phyloP scores from a whole-genome alignment of 1,284 basidiomycete genomes.

The Ceratobasidium sp. region DNA sequence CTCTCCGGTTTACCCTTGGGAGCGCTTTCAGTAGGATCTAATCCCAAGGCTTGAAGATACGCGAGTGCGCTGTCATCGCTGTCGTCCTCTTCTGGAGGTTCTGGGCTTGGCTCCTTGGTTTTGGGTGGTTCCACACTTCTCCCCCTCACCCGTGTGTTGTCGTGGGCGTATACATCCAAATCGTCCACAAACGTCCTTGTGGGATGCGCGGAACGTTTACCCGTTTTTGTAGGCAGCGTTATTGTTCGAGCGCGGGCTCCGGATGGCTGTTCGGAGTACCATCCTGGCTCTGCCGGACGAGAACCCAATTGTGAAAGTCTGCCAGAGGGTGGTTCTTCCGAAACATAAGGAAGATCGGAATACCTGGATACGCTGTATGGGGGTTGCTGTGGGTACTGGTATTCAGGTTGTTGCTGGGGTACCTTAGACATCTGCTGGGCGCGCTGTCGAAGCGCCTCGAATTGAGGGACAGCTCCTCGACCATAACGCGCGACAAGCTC shows the following conservation, averaged over 20 bases:
- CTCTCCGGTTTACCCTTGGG: not conserved
- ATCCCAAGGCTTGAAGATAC: slow-evolving; percentile 32
- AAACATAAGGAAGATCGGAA: slow-evolving; percentile 5
- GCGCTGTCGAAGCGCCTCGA: slow-evolving; percentile 28
- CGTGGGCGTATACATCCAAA: slow-evolving; percentile 24
- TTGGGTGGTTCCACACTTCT: slow-evolving; percentile 17
- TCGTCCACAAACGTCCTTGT: slow-evolving; percentile 35
- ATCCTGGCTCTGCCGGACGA: not conserved
- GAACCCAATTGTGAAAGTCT: not conserved
- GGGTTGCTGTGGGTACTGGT: not conserved
- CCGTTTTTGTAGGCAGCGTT: not conserved
- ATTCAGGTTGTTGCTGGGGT: slow-evolving; percentile 8
- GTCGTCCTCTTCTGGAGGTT: slow-evolving; percentile 10
- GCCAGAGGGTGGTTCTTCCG: slow-evolving; percentile 3
- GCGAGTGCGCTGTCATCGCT: slow-evolving; percentile 15
- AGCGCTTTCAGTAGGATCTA: slow-evolving; percentile 9
- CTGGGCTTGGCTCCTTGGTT: slow-evolving; percentile 20
- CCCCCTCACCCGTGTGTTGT: not conserved
- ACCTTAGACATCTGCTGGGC: slow-evolving; percentile 25
- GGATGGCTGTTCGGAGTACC: slow-evolving; percentile 1
- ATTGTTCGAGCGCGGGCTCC: not conserved
- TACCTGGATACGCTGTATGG: not conserved
- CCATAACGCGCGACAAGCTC: slow-evolving; percentile 43
- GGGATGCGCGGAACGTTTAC: not conserved
- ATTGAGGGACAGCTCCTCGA: slow-evolving; percentile 27